phyloP scores from a whole-genome alignment of 2,329 filamentous ascomycete species.

The Aspergillus floridensis region DNA sequence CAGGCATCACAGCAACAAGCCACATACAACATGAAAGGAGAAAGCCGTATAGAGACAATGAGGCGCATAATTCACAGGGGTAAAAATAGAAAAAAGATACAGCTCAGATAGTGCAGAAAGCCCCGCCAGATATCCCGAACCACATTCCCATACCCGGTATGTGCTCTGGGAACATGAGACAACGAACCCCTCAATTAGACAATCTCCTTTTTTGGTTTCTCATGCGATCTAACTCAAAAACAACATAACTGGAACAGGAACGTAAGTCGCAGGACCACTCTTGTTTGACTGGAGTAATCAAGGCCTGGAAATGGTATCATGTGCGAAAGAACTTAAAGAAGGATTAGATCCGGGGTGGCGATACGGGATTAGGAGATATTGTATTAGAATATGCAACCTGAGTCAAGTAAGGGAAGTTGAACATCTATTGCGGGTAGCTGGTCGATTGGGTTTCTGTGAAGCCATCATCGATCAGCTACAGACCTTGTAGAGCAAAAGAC shows the following conservation, averaged over 20 bases:
- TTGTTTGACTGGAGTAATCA: conserved; percentile 29
- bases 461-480: conserved; percentile 33
- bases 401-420: conserved; percentile 22
- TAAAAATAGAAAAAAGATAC: conserved; percentile 1
- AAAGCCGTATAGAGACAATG: conserved; percentile 11
- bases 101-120: conserved; percentile 22
- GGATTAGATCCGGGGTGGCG: conserved; percentile 33
- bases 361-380: conserved; percentile 35
- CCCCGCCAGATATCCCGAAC: conserved; percentile 22
- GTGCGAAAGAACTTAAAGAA: conserved; percentile 27
- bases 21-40: conserved; percentile 23
- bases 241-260: conserved; percentile 23
- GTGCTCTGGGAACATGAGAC: conserved; percentile 13
- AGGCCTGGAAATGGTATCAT: conserved; percentile 39
- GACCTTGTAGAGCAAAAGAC: conserved; percentile 21
- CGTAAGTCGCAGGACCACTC: conserved; percentile 30
- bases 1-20: conserved; percentile 17
- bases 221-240: conserved; percentile 26
- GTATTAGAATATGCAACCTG: conserved; percentile 32
- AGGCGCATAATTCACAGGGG: conserved; percentile 18
- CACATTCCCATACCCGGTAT: conserved; percentile 19
- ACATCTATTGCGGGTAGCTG: conserved; percentile 38
- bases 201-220: conserved; percentile 18
- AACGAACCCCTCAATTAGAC: conserved; percentile 13
- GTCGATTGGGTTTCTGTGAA: conserved; percentile 37